phyloP scores from a whole-genome alignment of 257 asterid genomes.

The Ajuga chamaepitys region DNA sequence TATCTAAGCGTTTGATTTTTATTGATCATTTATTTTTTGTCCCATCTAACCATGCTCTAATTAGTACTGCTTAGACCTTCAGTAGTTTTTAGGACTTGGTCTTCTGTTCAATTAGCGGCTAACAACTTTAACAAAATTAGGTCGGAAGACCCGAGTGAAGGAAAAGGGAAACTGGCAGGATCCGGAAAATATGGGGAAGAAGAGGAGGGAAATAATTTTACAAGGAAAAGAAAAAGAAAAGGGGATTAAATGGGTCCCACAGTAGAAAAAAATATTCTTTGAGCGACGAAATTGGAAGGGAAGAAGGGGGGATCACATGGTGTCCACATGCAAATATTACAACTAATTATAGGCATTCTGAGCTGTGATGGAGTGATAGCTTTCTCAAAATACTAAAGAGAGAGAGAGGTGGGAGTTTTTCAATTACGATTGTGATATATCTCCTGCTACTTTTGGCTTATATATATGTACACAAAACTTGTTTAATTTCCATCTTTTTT shows the following conservation, averaged over 20 bases:
- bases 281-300: conserved; percentile 39
- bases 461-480: conserved; percentile 9
- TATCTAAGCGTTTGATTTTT: no score
- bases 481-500: conserved; percentile 2
- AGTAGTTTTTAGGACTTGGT: no score
- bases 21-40: no score
- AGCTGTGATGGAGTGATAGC: conserved; percentile 24
- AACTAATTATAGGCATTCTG: conserved; percentile 20
- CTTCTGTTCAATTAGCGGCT: no score
- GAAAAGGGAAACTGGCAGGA: conserved; percentile 29
- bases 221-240: no score
- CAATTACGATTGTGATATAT: neutral
- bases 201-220: no score
- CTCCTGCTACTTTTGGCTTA: conserved; percentile 18
- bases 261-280: conserved; percentile 18
- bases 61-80: no score
- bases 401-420: neutral
- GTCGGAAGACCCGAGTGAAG: conserved; percentile 20
- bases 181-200: conserved; percentile 36
- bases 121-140: no score
- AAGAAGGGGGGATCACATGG: conserved; percentile 50
- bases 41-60: no score
- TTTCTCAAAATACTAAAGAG: conserved; percentile 21
- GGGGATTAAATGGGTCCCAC: conserved; percentile 22
- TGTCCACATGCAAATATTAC: conserved; percentile 51